Evolutionary conservation across 1,284 basidiomycete species (phyloP).

Genomic region (Lignosus rhinocerotis): DNA sequence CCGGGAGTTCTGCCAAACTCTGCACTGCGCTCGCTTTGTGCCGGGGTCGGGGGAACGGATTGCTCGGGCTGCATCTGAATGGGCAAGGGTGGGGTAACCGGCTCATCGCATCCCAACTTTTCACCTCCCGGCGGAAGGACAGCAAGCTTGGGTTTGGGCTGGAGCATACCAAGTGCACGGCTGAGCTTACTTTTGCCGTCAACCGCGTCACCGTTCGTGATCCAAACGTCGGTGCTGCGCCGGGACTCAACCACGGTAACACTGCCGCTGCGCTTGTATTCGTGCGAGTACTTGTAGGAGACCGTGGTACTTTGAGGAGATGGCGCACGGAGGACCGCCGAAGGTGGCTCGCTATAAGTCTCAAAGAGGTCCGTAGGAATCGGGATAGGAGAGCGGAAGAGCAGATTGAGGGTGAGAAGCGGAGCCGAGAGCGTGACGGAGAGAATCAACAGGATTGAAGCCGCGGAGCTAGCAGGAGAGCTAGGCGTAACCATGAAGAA

Average conservation of each 20-base stretch:
- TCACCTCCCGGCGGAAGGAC: conserved; percentile 57
- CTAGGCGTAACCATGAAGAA: conserved; percentile 45
- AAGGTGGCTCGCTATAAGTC: conserved; percentile 43
- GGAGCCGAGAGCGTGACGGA: conserved; percentile 68
- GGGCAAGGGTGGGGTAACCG: conserved; percentile 38
- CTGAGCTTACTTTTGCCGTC: conserved; percentile 60
- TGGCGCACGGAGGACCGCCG: conserved; percentile 41
- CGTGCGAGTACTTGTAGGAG: conserved; percentile 44
- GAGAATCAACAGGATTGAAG: conserved; percentile 53
- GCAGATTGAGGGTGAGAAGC: conserved; percentile 57
- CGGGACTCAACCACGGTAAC: conserved; percentile 67
- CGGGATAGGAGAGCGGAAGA: conserved; percentile 60
- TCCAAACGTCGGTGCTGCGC: conserved; percentile 70
- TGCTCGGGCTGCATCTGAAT: conserved; percentile 35
- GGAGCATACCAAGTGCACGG: conserved; percentile 58
- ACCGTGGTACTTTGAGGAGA: conserved; percentile 42
- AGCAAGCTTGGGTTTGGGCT: conserved; percentile 62
- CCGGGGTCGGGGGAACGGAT: conserved; percentile 44
- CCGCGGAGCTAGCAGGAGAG: conserved; percentile 37
- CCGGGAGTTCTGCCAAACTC: conserved; percentile 50
- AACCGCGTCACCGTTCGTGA: conserved; percentile 64
- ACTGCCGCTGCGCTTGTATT: conserved; percentile 63
- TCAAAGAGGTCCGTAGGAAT: conserved; percentile 67
- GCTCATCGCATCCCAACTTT: conserved; percentile 40
- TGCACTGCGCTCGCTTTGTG: conserved; percentile 52